Evolutionary conservation across 495 filamentous ascomycete genomes (phyloP).

Genomic region (Echria macrotheca): DNA sequence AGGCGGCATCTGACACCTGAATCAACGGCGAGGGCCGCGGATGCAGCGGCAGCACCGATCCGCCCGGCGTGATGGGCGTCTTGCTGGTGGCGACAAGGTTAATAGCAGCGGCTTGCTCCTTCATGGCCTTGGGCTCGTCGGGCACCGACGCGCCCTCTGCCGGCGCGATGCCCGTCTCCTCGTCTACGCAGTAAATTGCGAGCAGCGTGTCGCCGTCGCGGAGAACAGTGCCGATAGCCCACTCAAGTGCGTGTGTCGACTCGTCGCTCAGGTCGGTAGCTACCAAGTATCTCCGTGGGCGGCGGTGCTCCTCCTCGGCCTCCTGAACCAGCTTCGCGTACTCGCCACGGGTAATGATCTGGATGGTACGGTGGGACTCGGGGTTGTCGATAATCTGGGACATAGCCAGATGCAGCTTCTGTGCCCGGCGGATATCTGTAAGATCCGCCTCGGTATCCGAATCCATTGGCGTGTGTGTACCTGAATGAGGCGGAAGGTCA

Average conservation of each 20-base stretch:
- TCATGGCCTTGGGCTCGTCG: conserved; percentile 57
- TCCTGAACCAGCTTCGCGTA: conserved; percentile 65
- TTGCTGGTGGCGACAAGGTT: conserved; percentile 36
- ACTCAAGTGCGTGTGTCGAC: conserved; percentile 89
- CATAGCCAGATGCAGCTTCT: conserved; percentile 71
- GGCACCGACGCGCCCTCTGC: conserved; percentile 28
- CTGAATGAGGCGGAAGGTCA: conserved; percentile 60
- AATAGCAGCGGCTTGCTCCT: conserved; percentile 60
- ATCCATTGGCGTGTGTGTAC: conserved; percentile 68
- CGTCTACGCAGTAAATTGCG: conserved; percentile 85
- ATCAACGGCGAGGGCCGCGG: conserved; percentile 10
- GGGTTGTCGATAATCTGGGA: conserved; percentile 74
- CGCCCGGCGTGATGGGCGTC: conserved; percentile 21
- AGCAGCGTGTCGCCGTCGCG: conserved; percentile 91
- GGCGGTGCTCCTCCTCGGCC: conserved; percentile 68
- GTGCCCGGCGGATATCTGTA: conserved; percentile 76
- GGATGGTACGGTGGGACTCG: conserved; percentile 69
- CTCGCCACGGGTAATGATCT: conserved; percentile 84
- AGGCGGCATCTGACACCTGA: conserved; percentile 12
- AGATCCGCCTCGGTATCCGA: conserved; percentile 85
- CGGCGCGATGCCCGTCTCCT: conserved; percentile 60
- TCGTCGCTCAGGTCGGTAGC: conserved; percentile 91
- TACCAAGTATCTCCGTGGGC: conserved; percentile 82
- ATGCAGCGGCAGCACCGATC: conserved; percentile 17
- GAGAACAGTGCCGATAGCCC: conserved; percentile 94